Conservation (phyloP, 306 rosid genomes). For the Gleditsia sinensis region DNA sequence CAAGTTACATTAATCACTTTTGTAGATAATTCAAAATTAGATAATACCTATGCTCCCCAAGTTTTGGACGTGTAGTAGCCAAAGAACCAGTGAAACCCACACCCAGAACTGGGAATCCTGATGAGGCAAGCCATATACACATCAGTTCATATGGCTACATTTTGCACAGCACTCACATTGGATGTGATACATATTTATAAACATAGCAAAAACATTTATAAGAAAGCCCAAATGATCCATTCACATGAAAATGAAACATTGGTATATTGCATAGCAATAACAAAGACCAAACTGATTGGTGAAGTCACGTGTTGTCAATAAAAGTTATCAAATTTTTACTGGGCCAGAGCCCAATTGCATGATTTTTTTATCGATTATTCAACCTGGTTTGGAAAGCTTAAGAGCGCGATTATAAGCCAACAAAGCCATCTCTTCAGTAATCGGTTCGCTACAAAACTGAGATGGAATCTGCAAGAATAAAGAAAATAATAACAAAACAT, state of each 20-base stretch:
- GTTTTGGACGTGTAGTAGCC: slow-evolving; percentile 64
- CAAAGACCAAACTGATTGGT: not conserved
- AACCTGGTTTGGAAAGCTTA: slow-evolving; percentile 84
- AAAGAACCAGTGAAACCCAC: slow-evolving; percentile 89
- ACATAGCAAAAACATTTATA: not conserved
- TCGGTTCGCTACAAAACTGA: slow-evolving; percentile 63
- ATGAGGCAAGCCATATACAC: slow-evolving; percentile 23
- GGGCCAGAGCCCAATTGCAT: not conserved
- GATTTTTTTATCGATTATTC: not conserved
- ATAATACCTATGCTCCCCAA: slow-evolving; percentile 81
- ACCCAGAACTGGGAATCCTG: slow-evolving; percentile 86
- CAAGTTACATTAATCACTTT: slow-evolving; percentile 5
- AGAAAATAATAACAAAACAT: slow-evolving; percentile 5
- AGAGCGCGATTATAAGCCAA: slow-evolving; percentile 95
- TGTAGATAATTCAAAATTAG: slow-evolving; percentile 9
- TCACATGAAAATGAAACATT: not conserved
- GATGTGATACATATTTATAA: not conserved
- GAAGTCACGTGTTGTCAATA: not conserved
- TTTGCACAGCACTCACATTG: not conserved
- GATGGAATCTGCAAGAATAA: slow-evolving; percentile 62
- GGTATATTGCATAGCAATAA: not conserved
- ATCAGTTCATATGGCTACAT: slow-evolving; percentile 1
- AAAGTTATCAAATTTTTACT: not conserved
- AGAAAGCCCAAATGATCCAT: slow-evolving; percentile 18
- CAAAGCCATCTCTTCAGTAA: slow-evolving; percentile 83